Evolutionary conservation across 371 early-diverging fungal genomes (phyloP).

Genomic region (Catenaria anguillulae): DNA sequence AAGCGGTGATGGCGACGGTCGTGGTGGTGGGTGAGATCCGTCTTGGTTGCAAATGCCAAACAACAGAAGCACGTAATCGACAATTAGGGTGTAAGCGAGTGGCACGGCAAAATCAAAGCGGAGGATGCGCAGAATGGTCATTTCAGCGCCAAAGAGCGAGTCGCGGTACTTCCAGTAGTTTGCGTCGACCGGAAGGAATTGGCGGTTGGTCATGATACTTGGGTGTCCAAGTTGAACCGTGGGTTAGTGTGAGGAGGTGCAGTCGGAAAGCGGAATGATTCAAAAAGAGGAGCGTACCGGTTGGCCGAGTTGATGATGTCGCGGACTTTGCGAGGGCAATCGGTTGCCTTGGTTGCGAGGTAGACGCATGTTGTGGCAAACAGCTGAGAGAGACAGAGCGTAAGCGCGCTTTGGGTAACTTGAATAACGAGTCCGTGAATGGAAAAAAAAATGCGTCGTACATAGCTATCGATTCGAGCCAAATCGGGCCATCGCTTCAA

Average conservation of each 20-base stretch:
- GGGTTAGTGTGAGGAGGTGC: too few species aligned
- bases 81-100: not conserved
- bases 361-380: not conserved
- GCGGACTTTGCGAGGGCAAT: not conserved
- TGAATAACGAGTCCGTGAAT: too few species aligned
- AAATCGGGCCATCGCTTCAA: not conserved
- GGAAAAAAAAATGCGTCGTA: not conserved
- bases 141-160: not conserved
- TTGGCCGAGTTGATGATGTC: not conserved
- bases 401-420: too few species aligned
- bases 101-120: not conserved
- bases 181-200: not conserved
- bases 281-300: not conserved
- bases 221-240: not conserved
- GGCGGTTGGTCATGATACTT: not conserved
- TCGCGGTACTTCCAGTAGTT: slow-evolving; percentile 2
- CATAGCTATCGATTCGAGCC: not conserved
- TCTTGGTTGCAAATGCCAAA: not conserved
- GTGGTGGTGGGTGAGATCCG: too few species aligned
- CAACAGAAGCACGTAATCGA: not conserved
- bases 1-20: too few species aligned
- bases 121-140: not conserved
- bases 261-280: not conserved
- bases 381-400: not conserved
- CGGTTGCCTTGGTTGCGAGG: not conserved